Percentiles rank a stretch among this genome's conserved stretches.
Evolutionary conservation across 345 rosid species (phyloP).

Genomic region (Bretschneidera sinensis): DNA sequence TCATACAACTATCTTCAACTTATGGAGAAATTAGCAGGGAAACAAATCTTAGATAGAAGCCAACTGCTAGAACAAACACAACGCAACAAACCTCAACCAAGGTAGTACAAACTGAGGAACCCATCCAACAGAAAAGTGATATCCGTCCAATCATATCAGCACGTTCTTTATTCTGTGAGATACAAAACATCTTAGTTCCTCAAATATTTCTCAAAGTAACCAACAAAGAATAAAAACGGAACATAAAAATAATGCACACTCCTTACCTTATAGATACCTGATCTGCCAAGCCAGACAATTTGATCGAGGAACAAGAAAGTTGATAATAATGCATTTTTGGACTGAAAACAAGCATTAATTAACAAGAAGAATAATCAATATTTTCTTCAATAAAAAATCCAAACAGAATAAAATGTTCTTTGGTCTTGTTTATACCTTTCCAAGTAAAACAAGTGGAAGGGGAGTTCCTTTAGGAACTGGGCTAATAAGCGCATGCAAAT

Average conservation of each 20-base stretch:
- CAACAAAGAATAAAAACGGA: conserved; percentile 10
- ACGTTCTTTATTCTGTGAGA: conserved; percentile 71
- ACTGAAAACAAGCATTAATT: conserved; percentile 40
- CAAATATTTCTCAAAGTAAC: background rate
- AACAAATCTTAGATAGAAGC: background rate
- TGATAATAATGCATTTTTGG: conserved; percentile 80
- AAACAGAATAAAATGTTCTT: background rate
- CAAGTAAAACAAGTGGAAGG: conserved; percentile 75
- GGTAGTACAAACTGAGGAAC: conserved; percentile 72
- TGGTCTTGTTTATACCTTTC: conserved; percentile 54
- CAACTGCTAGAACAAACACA: conserved; percentile 3
- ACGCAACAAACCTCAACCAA: conserved; percentile 72
- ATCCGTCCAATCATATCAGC: conserved; percentile 75
- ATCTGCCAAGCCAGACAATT: conserved; percentile 92
- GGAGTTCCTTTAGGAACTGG: conserved; percentile 93
- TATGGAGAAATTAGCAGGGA: background rate
- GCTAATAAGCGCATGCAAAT: conserved; percentile 78
- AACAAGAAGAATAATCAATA: too few species aligned
- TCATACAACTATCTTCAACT: background rate
- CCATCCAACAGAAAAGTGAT: conserved; percentile 88
- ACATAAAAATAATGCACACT: background rate
- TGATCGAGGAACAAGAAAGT: conserved; percentile 96
- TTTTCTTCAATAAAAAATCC: background rate
- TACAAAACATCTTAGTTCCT: background rate
- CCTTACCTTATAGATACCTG: conserved; percentile 87